Evolutionary conservation across 257 asterid species (phyloP).

Genomic region (Solanum pinnatisectum): DNA sequence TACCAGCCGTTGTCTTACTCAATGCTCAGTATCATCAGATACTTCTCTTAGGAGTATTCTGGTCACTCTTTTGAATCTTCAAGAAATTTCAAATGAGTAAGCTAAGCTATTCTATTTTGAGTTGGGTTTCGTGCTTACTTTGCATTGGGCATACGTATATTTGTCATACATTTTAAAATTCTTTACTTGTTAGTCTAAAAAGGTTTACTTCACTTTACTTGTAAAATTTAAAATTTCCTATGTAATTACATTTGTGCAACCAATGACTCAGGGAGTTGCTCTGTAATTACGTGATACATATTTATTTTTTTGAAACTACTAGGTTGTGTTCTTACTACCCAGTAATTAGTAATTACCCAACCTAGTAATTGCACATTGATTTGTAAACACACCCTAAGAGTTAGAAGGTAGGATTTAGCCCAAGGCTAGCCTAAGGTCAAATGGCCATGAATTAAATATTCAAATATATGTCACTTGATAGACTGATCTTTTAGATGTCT

Average conservation of each 20-base stretch:
- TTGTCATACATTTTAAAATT: background rate
- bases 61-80: slow-evolving; percentile 26
- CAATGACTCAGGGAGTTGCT: background rate
- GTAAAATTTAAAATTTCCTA: background rate
- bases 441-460: background rate
- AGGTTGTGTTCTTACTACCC: background rate
- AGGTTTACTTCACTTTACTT: background rate
- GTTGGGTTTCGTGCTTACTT: background rate
- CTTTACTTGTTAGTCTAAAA: background rate
- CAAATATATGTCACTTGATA: background rate
- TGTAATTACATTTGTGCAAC: background rate
- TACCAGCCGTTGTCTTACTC: slow-evolving; percentile 29
- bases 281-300: background rate
- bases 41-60: slow-evolving; percentile 32
- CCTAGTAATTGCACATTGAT: background rate
- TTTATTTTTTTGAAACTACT: background rate
- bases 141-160: background rate
- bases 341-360: background rate
- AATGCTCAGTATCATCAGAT: slow-evolving; percentile 32
- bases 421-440: background rate
- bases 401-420: background rate
- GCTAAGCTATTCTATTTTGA: slow-evolving; percentile 4
- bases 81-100: slow-evolving; percentile 63
- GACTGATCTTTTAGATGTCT: background rate
- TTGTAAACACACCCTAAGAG: background rate